Percentiles rank a stretch among this genome's conserved stretches.
These are phyloP conservation scores for Sindora glabra DNA, from an alignment of 306 rosid genomes.

Conservation along the genomic window DNA sequence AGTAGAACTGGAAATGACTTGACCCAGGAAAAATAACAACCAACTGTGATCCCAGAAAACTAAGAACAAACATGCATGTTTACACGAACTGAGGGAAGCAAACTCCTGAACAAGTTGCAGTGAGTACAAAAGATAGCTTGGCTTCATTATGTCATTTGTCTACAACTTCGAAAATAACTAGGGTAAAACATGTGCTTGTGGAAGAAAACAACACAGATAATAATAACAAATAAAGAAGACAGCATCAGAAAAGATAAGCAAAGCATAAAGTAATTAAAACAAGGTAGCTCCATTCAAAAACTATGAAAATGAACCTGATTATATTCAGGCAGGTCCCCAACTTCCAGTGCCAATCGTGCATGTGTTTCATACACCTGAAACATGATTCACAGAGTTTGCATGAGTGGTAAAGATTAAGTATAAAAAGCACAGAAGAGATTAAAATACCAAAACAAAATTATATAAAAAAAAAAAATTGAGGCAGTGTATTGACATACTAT, in stretches of 20 bases:
- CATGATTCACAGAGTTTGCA: constrained; percentile 2
- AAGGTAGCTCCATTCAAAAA: neutral
- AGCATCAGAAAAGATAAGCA: neutral
- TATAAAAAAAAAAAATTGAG: neutral
- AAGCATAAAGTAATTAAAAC: neutral
- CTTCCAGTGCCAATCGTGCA: constrained; percentile 81
- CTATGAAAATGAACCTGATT: constrained; percentile 63
- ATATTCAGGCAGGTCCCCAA: constrained; percentile 90
- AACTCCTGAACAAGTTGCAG: neutral
- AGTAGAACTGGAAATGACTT: neutral
- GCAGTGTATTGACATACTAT: neutral
- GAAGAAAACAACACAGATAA: neutral
- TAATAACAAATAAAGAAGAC: no score
- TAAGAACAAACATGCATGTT: neutral
- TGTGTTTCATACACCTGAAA: constrained; percentile 94
- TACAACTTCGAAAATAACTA: neutral
- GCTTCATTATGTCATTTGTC: neutral
- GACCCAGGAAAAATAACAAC: neutral
- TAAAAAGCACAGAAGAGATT: neutral
- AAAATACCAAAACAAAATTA: no score
- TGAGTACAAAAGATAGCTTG: constrained; percentile 17
- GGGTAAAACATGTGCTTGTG: neutral
- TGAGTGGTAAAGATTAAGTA: neutral
- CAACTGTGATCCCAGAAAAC: neutral
- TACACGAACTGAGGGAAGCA: neutral